phyloP scores from a whole-genome alignment of 139 green algal species.

The Marvania coccoides region DNA sequence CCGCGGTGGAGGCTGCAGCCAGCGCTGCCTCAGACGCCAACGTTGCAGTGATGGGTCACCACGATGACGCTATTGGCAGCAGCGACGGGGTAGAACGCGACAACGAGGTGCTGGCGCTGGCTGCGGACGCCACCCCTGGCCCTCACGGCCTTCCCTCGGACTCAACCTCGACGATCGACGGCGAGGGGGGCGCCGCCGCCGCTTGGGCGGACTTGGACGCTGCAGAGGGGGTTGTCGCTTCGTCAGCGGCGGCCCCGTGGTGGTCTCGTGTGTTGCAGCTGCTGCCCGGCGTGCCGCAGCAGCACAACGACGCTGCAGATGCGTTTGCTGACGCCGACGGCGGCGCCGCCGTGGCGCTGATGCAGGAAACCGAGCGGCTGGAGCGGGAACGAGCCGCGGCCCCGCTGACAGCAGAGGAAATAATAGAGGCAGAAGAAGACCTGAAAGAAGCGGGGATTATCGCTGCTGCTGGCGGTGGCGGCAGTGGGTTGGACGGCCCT shows the following conservation, averaged over 20 bases:
- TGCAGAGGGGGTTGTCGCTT: too few relatives aligned
- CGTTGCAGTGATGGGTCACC: too few relatives aligned
- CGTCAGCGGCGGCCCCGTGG: too few relatives aligned
- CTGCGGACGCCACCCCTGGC: not conserved
- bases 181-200: not conserved
- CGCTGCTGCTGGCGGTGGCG: not conserved
- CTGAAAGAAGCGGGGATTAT: not conserved
- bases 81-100: not conserved
- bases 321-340: not conserved
- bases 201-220: too few relatives aligned
- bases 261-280: conserved; percentile 8
- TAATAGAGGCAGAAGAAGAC: not conserved
- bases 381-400: not conserved
- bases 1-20: conserved; percentile 2
- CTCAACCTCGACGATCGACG: not conserved
- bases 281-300: conserved; percentile 5
- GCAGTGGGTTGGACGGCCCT: not conserved
- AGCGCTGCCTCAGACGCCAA: not conserved
- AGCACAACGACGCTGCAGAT: not conserved
- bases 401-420: not conserved
- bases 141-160: too few relatives aligned
- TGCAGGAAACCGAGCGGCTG: not conserved
- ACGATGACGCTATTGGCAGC: not conserved
- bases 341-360: not conserved
- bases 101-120: not conserved